These are phyloP conservation scores for Trichoderma cornu-damae DNA, from an alignment of 2,329 filamentous ascomycete genomes.

Conservation along the genomic window DNA sequence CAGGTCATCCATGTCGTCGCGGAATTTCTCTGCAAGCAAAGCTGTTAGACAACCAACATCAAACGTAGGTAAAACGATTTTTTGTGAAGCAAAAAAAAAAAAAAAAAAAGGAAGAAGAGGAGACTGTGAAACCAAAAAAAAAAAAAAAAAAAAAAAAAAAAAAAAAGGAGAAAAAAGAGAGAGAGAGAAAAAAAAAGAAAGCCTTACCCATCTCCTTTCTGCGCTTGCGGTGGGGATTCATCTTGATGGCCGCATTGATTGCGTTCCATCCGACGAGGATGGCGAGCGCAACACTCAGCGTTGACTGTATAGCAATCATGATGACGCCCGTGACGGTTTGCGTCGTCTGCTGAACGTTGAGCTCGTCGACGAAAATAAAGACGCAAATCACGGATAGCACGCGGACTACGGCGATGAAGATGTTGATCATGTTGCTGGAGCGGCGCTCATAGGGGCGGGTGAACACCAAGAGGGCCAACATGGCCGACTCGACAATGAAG, in stretches of 20 bases:
- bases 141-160: not conserved
- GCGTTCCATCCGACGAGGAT: slow-evolving; percentile 88
- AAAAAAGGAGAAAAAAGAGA: not conserved
- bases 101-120: too few species aligned
- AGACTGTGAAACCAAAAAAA: too few species aligned
- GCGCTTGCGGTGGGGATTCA: slow-evolving; percentile 85
- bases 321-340: slow-evolving; percentile 93
- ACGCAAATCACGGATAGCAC: slow-evolving; percentile 86
- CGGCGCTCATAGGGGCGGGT: slow-evolving; percentile 79
- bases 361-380: slow-evolving; percentile 87
- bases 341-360: slow-evolving; percentile 83
- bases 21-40: slow-evolving; percentile 60
- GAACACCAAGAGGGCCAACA: slow-evolving; percentile 78
- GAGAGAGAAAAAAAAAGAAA: not conserved
- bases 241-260: slow-evolving; percentile 72
- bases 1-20: slow-evolving; percentile 71
- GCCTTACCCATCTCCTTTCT: slow-evolving; percentile 83
- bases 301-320: slow-evolving; percentile 84
- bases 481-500: slow-evolving; percentile 71
- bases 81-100: not conserved
- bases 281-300: slow-evolving; percentile 74
- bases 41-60: slow-evolving; percentile 30
- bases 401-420: slow-evolving; percentile 81
- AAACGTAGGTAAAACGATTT: too few species aligned
- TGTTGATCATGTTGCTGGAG: slow-evolving; percentile 89